These are phyloP conservation scores for Cicer judaicum DNA, from an alignment of 306 rosid genomes.

Conservation along the genomic window DNA sequence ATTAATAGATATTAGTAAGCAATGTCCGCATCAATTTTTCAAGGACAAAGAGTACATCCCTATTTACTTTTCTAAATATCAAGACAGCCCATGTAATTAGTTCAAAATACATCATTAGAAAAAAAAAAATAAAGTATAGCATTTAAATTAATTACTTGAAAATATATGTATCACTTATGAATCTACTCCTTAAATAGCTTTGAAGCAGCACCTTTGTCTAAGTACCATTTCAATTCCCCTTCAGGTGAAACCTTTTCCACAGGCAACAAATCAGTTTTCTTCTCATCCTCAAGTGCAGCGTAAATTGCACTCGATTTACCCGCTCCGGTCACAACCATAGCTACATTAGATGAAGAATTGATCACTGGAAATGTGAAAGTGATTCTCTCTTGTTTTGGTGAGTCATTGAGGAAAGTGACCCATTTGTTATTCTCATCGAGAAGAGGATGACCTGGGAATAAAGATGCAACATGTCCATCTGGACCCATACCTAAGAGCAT, in stretches of 20 bases:
- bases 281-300: constrained; percentile 53
- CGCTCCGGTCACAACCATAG: constrained; percentile 71
- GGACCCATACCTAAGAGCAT: constrained; percentile 86
- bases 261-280: constrained; percentile 58
- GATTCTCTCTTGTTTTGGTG: constrained; percentile 80
- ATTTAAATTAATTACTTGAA: neutral
- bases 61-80: neutral
- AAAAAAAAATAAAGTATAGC: neutral
- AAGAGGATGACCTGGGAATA: constrained; percentile 74
- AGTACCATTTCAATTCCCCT: constrained; percentile 74
- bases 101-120: neutral
- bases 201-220: constrained; percentile 81
- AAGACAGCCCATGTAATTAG: neutral
- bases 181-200: constrained; percentile 54
- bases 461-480: constrained; percentile 85
- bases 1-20: neutral
- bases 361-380: constrained; percentile 76
- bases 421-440: constrained; percentile 63
- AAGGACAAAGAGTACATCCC: neutral
- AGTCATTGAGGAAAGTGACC: constrained; percentile 70
- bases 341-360: constrained; percentile 68
- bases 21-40: neutral
- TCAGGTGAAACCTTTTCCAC: constrained; percentile 65
- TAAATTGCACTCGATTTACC: constrained; percentile 65
- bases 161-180: neutral